Evolutionary conservation across 768 basidiomycete genomes (phyloP).

Genomic region (Albatrellus ellisii): DNA sequence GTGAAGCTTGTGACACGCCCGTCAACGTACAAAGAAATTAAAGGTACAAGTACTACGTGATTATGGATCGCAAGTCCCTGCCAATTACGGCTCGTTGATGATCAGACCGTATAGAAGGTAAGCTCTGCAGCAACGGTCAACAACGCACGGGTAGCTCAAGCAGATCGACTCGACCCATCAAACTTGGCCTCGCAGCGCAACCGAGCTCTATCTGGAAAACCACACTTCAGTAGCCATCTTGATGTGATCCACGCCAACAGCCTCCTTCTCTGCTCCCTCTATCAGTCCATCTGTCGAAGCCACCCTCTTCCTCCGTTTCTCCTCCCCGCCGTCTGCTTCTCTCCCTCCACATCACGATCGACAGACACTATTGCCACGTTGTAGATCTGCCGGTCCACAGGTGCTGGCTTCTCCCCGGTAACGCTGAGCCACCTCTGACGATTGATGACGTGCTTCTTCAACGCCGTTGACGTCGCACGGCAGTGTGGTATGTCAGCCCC

Average conservation of each 20-base stretch:
- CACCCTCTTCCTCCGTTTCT: constrained; percentile 11
- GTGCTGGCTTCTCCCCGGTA: constrained; percentile 5
- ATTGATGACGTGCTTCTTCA: constrained; percentile 14
- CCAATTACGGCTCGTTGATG: too few relatives aligned
- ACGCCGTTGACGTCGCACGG: constrained; percentile 4
- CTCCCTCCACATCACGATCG: constrained; percentile 6
- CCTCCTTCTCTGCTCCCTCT: constrained; percentile 3
- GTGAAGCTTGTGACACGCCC: too few relatives aligned
- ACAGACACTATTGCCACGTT: constrained; percentile 9
- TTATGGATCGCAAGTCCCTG: too few relatives aligned
- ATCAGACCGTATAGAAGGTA: too few relatives aligned
- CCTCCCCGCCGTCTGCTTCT: constrained; percentile 1
- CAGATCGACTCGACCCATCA: too few relatives aligned
- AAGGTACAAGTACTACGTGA: too few relatives aligned
- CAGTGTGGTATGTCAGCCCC: background rate
- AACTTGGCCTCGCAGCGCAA: too few relatives aligned
- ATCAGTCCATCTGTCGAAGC: constrained; percentile 9
- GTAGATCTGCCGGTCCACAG: constrained; percentile 11
- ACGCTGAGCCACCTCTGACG: constrained; percentile 11
- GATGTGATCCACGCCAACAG: background rate
- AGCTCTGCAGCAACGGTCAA: too few relatives aligned
- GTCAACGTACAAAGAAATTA: too few relatives aligned
- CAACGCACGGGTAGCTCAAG: too few relatives aligned
- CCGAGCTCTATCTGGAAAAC: too few relatives aligned
- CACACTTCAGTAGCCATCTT: too few relatives aligned